Base-by-base conservation (phyloP, 345 rosid genomes). In the Eutrema heterophyllum region DNA sequence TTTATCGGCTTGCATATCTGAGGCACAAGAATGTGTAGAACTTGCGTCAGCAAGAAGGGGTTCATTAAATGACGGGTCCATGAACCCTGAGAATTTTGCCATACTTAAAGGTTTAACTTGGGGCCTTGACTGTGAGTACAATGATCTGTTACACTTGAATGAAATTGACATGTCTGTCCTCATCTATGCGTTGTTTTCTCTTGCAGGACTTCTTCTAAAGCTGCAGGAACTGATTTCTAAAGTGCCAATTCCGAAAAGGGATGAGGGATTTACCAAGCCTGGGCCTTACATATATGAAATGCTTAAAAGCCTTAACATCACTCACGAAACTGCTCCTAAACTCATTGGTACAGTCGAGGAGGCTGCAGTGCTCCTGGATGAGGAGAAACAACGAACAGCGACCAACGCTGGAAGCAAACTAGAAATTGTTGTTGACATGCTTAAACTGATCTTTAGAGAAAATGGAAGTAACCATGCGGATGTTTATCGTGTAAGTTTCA, bases 211-310 rank as follows among this genome's bases (percentile, higher is more conserved):
- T 78, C 92, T 95, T 81, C 68, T 95, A 81, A 90, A 95, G 84
- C 87, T 95, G 45, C 93, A 95, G 81, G 86, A 95, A 80, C 79
- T 84, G 70, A 95, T 95, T 75, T 85, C 86, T 76, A 92, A 92
- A 66, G 69, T 95, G 72, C 88, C 97, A 76, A 80, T 95, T 79
- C 84, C 82, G 53, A 87, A 87, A 36, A 90, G 70, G 85, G 96
- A 90, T 54, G 69, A 86, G 58, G 99, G 99, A 62, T 95, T 88
- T 79, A 90, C 97, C 49, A 86, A 81, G 88, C 96, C 99, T 29
- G 97, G 99, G 74, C 86, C 89, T 35, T 92, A 88, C 84, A 86
- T 92, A 29, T 92, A 90, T 81, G 91, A 92, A 69, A 63, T 95
- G 71, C 91, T 92, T 64, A 76, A 84, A 64, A 91, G 86, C 64